Percentiles rank a stretch among this genome's conserved stretches.
These are phyloP conservation scores for Saccharomyces cerevisiae DNA, from an alignment of 805 yeast genomes.

Conservation along the genomic window DNA sequence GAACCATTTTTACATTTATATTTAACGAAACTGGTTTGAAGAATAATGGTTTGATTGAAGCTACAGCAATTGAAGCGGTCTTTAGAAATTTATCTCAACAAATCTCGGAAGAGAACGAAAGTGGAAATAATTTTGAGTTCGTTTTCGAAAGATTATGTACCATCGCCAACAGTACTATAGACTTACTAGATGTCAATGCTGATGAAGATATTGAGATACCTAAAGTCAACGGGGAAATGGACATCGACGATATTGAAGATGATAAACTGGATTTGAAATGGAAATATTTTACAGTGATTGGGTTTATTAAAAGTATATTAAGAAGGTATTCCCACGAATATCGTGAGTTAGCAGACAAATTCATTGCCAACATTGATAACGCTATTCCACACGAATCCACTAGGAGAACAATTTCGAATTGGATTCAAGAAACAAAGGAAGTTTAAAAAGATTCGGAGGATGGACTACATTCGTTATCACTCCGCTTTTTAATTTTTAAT, in stretches of 20 bases:
- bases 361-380: slow-evolving; percentile 30
- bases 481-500: background rate
- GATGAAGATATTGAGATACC: slow-evolving; percentile 15
- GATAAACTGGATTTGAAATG: slow-evolving; percentile 32
- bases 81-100: slow-evolving; percentile 31
- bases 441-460: slow-evolving; percentile 4
- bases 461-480: background rate
- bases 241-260: slow-evolving; percentile 13
- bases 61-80: slow-evolving; percentile 39
- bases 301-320: slow-evolving; percentile 33
- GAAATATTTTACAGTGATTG: slow-evolving; percentile 35
- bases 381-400: slow-evolving; percentile 30
- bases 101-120: slow-evolving; percentile 12
- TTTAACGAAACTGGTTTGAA: slow-evolving; percentile 26
- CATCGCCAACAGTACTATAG: slow-evolving; percentile 16
- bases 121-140: slow-evolving; percentile 23
- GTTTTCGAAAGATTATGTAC: slow-evolving; percentile 24
- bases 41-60: slow-evolving; percentile 35
- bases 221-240: slow-evolving; percentile 16
- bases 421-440: slow-evolving; percentile 30
- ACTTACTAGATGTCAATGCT: slow-evolving; percentile 11
- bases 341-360: slow-evolving; percentile 23
- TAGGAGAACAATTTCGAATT: slow-evolving; percentile 20
- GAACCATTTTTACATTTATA: slow-evolving; percentile 37
- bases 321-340: slow-evolving; percentile 42